Conservation (phyloP, 2,329 filamentous ascomycete species). For the Aspergillus phoenicis region DNA sequence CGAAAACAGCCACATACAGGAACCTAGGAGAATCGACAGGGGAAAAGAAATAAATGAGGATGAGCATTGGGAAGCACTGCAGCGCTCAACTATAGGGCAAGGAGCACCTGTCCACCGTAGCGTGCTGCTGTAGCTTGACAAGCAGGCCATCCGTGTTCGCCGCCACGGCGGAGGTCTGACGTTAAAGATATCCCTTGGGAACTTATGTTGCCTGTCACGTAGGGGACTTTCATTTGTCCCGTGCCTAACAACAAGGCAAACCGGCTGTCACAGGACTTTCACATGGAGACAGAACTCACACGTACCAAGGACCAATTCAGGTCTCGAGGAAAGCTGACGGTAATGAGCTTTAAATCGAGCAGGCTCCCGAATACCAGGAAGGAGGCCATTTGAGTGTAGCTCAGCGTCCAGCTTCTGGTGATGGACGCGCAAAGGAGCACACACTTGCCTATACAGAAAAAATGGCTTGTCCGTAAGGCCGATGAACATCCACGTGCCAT, state of each 20-base stretch:
- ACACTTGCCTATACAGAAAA: slow-evolving; percentile 16
- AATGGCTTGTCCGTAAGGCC: slow-evolving; percentile 20
- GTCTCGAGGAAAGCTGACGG: slow-evolving; percentile 4
- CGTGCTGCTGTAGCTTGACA: neutral
- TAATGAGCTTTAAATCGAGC: slow-evolving; percentile 19
- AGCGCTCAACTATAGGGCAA: slow-evolving; percentile 10
- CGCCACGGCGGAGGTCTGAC: slow-evolving; percentile 11
- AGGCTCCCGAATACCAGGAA: slow-evolving; percentile 22
- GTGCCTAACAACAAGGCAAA: neutral
- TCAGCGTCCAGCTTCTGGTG: slow-evolving; percentile 15
- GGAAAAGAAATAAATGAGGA: slow-evolving; percentile 13
- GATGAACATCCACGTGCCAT: slow-evolving; percentile 14
- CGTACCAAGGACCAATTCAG: neutral
- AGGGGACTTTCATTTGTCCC: neutral
- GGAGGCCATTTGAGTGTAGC: slow-evolving; percentile 16
- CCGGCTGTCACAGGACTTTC: neutral
- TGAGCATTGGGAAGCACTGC: slow-evolving; percentile 8
- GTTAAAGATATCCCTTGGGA: slow-evolving; percentile 1
- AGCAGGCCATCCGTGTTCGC: neutral
- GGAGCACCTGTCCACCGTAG: slow-evolving; percentile 2
- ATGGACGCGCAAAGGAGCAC: slow-evolving; percentile 20
- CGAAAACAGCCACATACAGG: slow-evolving; percentile 24
- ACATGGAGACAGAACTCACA: neutral
- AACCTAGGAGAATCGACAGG: slow-evolving; percentile 15
- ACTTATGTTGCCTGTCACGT: neutral